Conservation (phyloP, 2,329 filamentous ascomycete genomes). For the Venturia aucupariae region DNA sequence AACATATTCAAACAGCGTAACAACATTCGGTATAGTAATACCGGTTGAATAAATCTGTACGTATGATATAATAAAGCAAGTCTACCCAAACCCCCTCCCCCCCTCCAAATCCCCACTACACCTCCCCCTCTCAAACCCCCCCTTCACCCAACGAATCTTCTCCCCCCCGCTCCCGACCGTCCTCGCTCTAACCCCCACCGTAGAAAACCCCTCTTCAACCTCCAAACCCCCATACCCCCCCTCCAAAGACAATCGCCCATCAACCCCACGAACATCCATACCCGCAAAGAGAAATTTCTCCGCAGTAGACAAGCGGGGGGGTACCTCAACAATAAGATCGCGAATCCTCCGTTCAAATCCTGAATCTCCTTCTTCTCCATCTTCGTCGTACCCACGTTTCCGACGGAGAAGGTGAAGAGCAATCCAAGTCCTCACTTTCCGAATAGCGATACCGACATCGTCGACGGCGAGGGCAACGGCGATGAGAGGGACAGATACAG, state of each 20-base stretch:
- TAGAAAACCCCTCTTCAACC: background rate
- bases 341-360: no score
- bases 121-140: constrained; percentile 7
- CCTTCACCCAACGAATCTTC: background rate
- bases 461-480: constrained; percentile 38
- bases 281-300: background rate
- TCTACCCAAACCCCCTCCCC: background rate
- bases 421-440: background rate
- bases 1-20: no score
- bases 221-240: no score
- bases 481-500: constrained; percentile 43
- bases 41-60: no score
- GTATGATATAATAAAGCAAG: no score
- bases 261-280: no score
- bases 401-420: background rate
- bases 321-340: no score
- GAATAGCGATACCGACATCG: constrained; percentile 23
- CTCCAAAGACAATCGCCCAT: no score
- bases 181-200: background rate
- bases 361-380: background rate
- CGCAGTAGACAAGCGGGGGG: background rate
- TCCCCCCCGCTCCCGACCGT: background rate
- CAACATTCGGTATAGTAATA: no score
- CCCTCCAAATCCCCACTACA: constrained; percentile 8
- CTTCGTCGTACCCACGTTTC: background rate